Percentiles rank a stretch among this genome's conserved stretches.
Evolutionary conservation across 805 yeast genomes (phyloP).

Genomic region (Wickerhamomyces bisporus): DNA sequence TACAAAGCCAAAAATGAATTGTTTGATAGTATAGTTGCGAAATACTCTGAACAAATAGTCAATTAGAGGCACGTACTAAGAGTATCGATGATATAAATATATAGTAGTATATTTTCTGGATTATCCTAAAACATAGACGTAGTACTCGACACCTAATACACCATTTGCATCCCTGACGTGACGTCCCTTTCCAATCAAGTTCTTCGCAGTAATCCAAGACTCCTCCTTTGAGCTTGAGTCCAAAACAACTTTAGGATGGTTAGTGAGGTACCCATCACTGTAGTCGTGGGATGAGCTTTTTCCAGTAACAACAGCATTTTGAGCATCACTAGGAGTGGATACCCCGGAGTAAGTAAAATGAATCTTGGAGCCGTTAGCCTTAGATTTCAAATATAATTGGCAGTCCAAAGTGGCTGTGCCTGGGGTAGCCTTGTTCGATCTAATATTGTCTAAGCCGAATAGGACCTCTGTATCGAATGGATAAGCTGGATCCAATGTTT

Average conservation of each 20-base stretch:
- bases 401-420: conserved; percentile 40
- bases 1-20: conserved; percentile 52
- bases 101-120: background rate
- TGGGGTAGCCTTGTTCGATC: conserved; percentile 26
- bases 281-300: conserved; percentile 29
- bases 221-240: conserved; percentile 39
- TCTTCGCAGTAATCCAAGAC: conserved; percentile 46
- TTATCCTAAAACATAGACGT: conserved; percentile 28
- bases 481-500: conserved; percentile 29
- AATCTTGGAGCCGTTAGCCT: conserved; percentile 35
- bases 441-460: conserved; percentile 46
- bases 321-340: conserved; percentile 32
- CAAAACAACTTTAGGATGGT: conserved; percentile 40
- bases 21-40: conserved; percentile 66
- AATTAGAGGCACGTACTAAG: too few relatives aligned
- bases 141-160: conserved; percentile 49
- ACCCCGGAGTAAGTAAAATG: conserved; percentile 46
- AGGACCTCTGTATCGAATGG: conserved; percentile 35
- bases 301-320: conserved; percentile 31
- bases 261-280: conserved; percentile 44
- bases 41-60: conserved; percentile 35
- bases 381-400: conserved; percentile 40
- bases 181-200: conserved; percentile 55
- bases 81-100: too few relatives aligned
- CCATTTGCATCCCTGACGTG: conserved; percentile 45